Conservation (phyloP, 2,329 filamentous ascomycete species). For the Aureobasidium sp. region DNA sequence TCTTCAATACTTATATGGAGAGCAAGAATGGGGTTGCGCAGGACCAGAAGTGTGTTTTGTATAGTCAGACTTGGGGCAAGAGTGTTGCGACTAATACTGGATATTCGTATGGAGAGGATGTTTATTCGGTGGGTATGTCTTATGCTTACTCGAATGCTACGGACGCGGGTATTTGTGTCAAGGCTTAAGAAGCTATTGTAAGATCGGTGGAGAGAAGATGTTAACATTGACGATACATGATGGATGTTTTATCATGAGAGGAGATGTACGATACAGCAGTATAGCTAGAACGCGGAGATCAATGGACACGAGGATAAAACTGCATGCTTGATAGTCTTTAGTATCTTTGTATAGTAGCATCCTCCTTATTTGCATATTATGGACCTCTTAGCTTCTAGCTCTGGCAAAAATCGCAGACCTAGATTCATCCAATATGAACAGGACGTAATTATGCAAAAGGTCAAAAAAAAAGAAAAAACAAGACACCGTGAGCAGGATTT, state of each 20-base stretch:
- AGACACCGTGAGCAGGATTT: background rate
- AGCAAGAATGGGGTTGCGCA: conserved; percentile 27
- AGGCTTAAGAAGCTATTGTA: background rate
- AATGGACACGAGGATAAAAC: no score
- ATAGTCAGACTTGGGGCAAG: conserved; percentile 18
- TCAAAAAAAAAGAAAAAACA: background rate
- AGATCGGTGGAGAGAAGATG: background rate
- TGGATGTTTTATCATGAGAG: no score
- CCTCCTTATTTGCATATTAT: no score
- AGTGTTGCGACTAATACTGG: conserved; percentile 16
- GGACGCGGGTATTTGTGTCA: background rate
- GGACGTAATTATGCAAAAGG: no score
- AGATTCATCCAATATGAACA: no score
- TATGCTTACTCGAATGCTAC: background rate
- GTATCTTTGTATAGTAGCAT: no score
- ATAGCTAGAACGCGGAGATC: no score
- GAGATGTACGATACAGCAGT: no score
- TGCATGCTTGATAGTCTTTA: no score
- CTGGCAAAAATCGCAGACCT: no score
- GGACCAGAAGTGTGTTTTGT: conserved; percentile 32
- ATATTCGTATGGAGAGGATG: background rate
- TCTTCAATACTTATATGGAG: conserved; percentile 32
- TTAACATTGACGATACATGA: no score
- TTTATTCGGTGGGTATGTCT: background rate
- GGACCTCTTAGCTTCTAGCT: no score